Percentiles rank a stretch among this genome's conserved stretches.
These are phyloP conservation scores for Suhomyces choctaworum DNA, from an alignment of 1,139 yeast species.

Conservation along the genomic window DNA sequence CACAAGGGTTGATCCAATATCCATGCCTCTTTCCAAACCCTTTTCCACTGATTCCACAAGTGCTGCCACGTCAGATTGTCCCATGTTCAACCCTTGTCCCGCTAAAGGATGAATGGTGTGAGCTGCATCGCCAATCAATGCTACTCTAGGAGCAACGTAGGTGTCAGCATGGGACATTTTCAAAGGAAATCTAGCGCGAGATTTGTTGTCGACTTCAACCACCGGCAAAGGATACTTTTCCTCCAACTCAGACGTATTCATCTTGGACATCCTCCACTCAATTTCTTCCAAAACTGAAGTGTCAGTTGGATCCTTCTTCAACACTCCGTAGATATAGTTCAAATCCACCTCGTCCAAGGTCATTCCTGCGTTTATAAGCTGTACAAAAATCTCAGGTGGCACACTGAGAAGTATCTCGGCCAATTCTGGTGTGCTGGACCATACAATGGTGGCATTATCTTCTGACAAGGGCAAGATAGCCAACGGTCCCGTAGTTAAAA, in stretches of 20 bases:
- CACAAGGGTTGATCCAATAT: constrained; percentile 80
- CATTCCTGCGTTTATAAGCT: constrained; percentile 83
- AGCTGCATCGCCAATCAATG: constrained; percentile 96
- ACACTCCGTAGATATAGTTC: constrained; percentile 36
- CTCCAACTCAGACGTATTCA: constrained; percentile 45
- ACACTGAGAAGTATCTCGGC: constrained; percentile 62
- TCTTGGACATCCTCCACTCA: constrained; percentile 64
- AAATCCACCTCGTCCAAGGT: constrained; percentile 55
- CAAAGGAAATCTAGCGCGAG: constrained; percentile 88
- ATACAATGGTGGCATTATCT: constrained; percentile 83
- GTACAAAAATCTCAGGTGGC: constrained; percentile 62
- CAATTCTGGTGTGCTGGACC: constrained; percentile 84
- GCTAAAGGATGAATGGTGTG: constrained; percentile 97
- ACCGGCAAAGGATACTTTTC: constrained; percentile 67
- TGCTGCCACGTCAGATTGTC: constrained; percentile 87
- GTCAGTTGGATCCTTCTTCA: constrained; percentile 41
- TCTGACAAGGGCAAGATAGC: constrained; percentile 89
- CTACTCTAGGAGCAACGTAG: constrained; percentile 80
- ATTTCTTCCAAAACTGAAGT: constrained; percentile 62
- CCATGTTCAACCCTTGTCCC: constrained; percentile 98
- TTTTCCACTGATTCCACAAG: constrained; percentile 67
- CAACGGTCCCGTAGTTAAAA: constrained; percentile 87
- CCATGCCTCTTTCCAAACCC: constrained; percentile 78
- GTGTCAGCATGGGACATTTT: constrained; percentile 88
- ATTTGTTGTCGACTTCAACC: constrained; percentile 57